phyloP scores from a whole-genome alignment of 2,329 filamentous ascomycete genomes.

The Erysiphe neolycopersici region DNA sequence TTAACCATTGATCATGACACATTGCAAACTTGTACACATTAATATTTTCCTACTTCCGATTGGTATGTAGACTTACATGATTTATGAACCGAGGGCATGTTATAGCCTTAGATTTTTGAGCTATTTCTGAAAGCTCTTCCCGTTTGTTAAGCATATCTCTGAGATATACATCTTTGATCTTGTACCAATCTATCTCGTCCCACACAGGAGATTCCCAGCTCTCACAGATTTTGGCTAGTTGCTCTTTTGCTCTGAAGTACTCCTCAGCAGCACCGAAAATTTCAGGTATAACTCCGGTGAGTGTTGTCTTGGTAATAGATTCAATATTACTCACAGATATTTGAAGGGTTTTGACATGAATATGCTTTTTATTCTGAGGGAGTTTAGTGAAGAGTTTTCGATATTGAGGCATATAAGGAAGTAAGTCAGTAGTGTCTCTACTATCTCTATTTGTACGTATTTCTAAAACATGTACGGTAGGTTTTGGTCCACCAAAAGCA shows the following conservation, averaged over 20 bases:
- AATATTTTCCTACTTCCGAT: not conserved
- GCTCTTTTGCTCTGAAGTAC: constrained; percentile 30
- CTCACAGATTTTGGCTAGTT: constrained; percentile 39
- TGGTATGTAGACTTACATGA: constrained; percentile 33
- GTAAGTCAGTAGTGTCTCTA: constrained; percentile 55
- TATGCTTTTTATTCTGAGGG: constrained; percentile 36
- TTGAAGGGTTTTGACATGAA: constrained; percentile 39
- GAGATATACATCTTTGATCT: constrained; percentile 58
- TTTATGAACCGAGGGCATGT: constrained; percentile 58
- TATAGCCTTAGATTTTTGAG: constrained; percentile 37
- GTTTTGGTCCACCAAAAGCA: constrained; percentile 32
- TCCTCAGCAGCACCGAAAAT: constrained; percentile 27
- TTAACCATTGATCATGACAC: constrained; percentile 90
- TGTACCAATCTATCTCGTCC: constrained; percentile 61
- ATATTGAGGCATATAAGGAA: constrained; percentile 57
- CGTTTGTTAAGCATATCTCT: constrained; percentile 57
- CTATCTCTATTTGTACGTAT: constrained; percentile 40
- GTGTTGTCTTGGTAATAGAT: constrained; percentile 47
- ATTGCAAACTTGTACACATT: constrained; percentile 46
- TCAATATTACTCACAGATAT: constrained; percentile 59
- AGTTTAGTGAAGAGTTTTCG: constrained; percentile 39
- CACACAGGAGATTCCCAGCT: constrained; percentile 52
- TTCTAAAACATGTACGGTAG: constrained; percentile 53
- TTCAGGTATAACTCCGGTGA: constrained; percentile 30
- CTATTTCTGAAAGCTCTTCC: constrained; percentile 30